A percentile compares a stretch with the other conserved stretches of the same genome.
phyloP scores from a whole-genome alignment of 768 basidiomycete genomes.

The Austroboletus eburneus region DNA sequence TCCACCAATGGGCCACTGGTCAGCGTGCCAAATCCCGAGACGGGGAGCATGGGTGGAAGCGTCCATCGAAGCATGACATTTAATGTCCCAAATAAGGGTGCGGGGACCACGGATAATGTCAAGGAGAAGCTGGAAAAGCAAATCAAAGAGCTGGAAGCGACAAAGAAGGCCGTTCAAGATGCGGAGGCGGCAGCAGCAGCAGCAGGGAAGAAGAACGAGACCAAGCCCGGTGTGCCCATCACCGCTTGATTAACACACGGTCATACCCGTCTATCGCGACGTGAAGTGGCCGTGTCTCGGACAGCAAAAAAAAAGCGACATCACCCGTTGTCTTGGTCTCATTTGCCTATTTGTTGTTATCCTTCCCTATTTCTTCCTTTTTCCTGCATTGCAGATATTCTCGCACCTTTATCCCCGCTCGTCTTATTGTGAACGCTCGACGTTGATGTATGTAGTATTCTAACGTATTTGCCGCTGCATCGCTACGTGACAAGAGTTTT shows the following conservation, averaged over 20 bases:
- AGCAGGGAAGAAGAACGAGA: conserved; percentile 57
- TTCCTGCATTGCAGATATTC: conserved; percentile 1
- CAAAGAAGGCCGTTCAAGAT: conserved; percentile 63
- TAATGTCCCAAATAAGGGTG: conserved; percentile 38
- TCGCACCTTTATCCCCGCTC: conserved; percentile 3
- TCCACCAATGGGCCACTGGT: conserved; percentile 57
- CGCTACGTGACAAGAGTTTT: too few relatives aligned
- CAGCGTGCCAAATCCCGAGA: conserved; percentile 56
- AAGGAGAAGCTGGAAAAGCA: conserved; percentile 48
- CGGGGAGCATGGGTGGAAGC: conserved; percentile 65
- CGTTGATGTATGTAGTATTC: conserved; percentile 20
- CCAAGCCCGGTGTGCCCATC: conserved; percentile 42
- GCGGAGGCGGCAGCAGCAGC: conserved; percentile 53
- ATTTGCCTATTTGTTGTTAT: conserved; percentile 16
- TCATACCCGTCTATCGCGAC: not conserved
- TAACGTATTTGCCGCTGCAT: conserved; percentile 12
- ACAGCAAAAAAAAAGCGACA: conserved; percentile 18
- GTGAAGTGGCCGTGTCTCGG: too few relatives aligned
- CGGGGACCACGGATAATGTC: conserved; percentile 29
- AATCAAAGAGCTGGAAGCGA: conserved; percentile 65
- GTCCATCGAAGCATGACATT: conserved; percentile 70
- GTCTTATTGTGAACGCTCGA: conserved; percentile 9
- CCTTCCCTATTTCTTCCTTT: conserved; percentile 6
- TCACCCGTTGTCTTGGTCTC: conserved; percentile 12
- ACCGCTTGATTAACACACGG: conserved; percentile 22